A percentile compares a stretch with the other conserved stretches of the same genome.
Evolutionary conservation across 2,329 filamentous ascomycete species (phyloP).

Genomic region (Metarhizium humberi): DNA sequence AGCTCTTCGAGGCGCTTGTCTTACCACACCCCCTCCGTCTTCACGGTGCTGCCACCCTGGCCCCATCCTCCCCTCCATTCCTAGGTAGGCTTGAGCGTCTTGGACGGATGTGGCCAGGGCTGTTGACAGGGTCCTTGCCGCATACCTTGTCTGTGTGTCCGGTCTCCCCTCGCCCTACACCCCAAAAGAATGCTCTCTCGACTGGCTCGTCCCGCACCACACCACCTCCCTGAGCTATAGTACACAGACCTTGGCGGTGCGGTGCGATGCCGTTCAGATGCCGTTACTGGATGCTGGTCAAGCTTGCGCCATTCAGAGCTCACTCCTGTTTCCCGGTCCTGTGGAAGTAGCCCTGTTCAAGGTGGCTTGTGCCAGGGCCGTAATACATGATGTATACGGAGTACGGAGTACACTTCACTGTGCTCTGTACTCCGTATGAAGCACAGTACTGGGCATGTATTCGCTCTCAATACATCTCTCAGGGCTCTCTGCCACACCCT

Average conservation of each 20-base stretch:
- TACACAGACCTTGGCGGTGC: not conserved
- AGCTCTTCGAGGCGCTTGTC: not conserved
- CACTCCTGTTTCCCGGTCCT: not conserved
- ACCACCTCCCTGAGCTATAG: not conserved
- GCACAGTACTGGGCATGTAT: not conserved
- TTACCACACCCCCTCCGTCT: slow-evolving; percentile 1
- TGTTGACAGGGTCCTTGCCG: slow-evolving; percentile 1
- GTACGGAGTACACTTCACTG: not conserved
- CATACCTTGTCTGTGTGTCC: not conserved
- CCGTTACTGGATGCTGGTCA: not conserved
- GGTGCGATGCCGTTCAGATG: not conserved
- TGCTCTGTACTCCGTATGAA: not conserved
- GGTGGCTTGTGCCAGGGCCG: not conserved
- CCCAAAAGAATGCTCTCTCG: not conserved
- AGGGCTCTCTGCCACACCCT: not conserved
- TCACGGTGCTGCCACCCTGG: not conserved
- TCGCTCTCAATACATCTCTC: not conserved
- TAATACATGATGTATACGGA: not conserved
- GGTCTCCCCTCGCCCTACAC: not conserved
- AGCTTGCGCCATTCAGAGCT: not conserved
- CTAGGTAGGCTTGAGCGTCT: not conserved
- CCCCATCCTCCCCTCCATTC: not conserved
- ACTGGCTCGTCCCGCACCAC: not conserved
- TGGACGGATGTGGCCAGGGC: not conserved
- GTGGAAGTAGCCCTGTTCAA: not conserved